These are phyloP conservation scores for Colletotrichum plurivorum DNA, from an alignment of 2,329 filamentous ascomycete species.

Conservation along the genomic window DNA sequence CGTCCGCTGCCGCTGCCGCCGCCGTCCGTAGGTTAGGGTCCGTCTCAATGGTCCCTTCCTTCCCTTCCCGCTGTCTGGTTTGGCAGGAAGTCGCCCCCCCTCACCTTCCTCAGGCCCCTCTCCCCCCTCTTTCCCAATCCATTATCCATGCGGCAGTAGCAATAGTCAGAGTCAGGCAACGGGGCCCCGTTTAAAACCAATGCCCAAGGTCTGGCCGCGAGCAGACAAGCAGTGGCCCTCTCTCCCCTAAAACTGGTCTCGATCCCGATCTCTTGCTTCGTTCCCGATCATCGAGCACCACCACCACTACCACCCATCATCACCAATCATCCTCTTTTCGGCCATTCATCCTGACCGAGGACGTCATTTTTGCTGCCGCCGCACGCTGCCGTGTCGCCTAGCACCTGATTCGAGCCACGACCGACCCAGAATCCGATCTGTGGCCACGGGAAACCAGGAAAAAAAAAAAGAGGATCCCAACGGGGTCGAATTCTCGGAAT, in stretches of 20 bases:
- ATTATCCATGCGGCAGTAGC: no score
- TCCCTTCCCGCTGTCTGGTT: background rate
- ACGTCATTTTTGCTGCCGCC: background rate
- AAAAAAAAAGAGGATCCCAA: background rate
- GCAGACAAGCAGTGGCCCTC: background rate
- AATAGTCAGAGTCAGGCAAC: conserved; percentile 6
- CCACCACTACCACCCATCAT: background rate
- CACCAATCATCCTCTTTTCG: background rate
- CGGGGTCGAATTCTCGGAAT: background rate
- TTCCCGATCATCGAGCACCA: conserved; percentile 28
- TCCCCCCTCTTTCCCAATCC: background rate
- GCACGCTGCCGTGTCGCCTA: background rate
- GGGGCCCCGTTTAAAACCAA: conserved; percentile 7
- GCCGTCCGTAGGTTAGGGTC: no score
- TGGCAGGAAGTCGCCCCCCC: conserved; percentile 17
- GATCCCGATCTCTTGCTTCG: conserved; percentile 33
- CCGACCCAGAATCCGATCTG: no score
- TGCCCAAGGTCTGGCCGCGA: background rate
- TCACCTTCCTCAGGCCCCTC: background rate
- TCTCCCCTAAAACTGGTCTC: background rate
- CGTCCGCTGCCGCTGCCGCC: no score
- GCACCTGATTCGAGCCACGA: no score
- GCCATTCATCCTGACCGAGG: background rate
- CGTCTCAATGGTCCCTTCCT: background rate
- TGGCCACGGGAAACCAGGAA: no score